These are phyloP conservation scores for Salix caprea DNA, from an alignment of 345 rosid genomes.

Conservation along the genomic window DNA sequence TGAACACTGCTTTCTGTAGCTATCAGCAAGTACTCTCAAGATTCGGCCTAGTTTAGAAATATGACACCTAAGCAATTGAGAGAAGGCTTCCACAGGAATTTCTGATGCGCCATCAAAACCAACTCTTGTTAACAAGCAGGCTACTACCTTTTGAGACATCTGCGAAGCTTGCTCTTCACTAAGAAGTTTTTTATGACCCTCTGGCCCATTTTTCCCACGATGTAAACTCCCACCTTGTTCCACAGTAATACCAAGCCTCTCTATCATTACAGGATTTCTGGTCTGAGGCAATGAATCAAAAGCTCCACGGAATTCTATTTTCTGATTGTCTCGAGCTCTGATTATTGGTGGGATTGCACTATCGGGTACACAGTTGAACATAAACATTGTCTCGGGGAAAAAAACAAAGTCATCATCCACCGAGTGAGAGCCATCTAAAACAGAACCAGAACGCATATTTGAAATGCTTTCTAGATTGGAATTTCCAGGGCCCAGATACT, in stretches of 20 bases:
- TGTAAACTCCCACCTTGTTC: slow-evolving; percentile 68
- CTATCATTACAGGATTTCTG: slow-evolving; percentile 68
- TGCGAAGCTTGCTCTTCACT: slow-evolving; percentile 70
- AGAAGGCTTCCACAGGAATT: slow-evolving; percentile 71
- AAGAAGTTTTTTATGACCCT: slow-evolving; percentile 42
- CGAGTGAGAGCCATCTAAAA: slow-evolving; percentile 37
- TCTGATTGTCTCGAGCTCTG: slow-evolving; percentile 36
- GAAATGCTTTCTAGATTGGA: slow-evolving; percentile 31
- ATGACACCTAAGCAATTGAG: slow-evolving; percentile 68
- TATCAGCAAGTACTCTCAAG: slow-evolving; percentile 72
- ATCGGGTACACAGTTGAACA: slow-evolving; percentile 77
- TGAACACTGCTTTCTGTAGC: slow-evolving; percentile 80
- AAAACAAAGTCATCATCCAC: slow-evolving; percentile 53
- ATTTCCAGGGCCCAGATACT: slow-evolving; percentile 24
- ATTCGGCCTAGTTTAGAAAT: slow-evolving; percentile 61
- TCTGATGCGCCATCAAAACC: slow-evolving; percentile 85
- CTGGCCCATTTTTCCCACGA: slow-evolving; percentile 50
- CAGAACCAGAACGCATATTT: slow-evolving; percentile 37
- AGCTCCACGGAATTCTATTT: slow-evolving; percentile 59
- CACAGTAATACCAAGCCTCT: slow-evolving; percentile 74
- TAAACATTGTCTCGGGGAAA: slow-evolving; percentile 77
- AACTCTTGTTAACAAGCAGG: slow-evolving; percentile 45
- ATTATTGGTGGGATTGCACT: slow-evolving; percentile 49
- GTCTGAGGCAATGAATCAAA: slow-evolving; percentile 74
- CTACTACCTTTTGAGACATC: slow-evolving; percentile 58